These are phyloP conservation scores for Aspergillus diversus DNA, from an alignment of 495 filamentous ascomycete species.

Conservation along the genomic window DNA sequence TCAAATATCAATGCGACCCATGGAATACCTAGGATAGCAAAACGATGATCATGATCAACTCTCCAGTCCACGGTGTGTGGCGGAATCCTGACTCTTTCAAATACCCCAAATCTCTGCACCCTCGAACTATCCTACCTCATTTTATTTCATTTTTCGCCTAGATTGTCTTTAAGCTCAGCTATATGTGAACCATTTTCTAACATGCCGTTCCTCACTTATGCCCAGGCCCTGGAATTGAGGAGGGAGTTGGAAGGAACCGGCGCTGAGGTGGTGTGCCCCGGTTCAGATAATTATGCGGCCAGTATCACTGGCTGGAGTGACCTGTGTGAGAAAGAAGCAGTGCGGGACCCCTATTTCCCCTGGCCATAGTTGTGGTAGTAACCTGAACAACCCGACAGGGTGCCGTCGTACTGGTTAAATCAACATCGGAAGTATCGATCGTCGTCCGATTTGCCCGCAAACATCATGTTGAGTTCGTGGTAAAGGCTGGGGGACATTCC, in stretches of 20 bases:
- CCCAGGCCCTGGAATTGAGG: constrained; percentile 5
- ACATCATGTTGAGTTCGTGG: constrained; percentile 24
- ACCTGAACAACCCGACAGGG: constrained; percentile 19
- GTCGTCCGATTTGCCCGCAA: constrained; percentile 25
- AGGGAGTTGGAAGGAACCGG: constrained; percentile 13
- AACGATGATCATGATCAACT: too few species aligned
- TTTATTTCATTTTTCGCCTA: background rate
- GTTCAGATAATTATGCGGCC: constrained; percentile 22
- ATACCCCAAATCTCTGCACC: too few species aligned
- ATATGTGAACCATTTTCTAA: background rate
- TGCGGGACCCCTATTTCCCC: constrained; percentile 3
- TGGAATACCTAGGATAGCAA: too few species aligned
- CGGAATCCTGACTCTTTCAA: too few species aligned
- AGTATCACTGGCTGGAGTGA: constrained; percentile 26
- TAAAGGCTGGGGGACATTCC: constrained; percentile 23
- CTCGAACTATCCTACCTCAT: too few species aligned
- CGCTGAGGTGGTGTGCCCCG: constrained; percentile 14
- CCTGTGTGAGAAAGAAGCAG: constrained; percentile 22
- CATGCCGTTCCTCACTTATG: constrained; percentile 10
- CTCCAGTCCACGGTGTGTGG: too few species aligned
- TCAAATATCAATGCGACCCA: too few species aligned
- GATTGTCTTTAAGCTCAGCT: background rate
- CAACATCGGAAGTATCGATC: constrained; percentile 20
- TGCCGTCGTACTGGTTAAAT: constrained; percentile 26
- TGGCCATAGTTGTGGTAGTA: background rate